Percentiles rank a stretch among this genome's conserved stretches.
Conservation (phyloP, 2,329 filamentous ascomycete species). For the Colletotrichum karsti region DNA sequence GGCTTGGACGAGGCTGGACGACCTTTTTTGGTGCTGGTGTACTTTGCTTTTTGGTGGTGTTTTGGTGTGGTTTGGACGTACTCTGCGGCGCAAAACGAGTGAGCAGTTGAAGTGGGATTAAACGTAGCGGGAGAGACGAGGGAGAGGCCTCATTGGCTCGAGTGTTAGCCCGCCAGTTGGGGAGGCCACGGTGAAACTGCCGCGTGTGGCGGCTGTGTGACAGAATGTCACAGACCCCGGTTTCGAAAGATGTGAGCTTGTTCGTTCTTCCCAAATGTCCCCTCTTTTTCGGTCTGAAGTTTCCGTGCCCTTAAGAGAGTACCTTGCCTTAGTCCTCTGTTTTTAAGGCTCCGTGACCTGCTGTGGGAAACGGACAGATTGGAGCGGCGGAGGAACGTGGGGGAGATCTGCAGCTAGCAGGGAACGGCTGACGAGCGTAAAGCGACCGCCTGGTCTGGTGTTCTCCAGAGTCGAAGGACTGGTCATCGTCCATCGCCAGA, state of each 20-base stretch:
- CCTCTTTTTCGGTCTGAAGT: background rate
- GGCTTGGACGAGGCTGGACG: conserved; percentile 12
- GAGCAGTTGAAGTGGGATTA: conserved; percentile 7
- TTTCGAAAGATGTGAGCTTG: conserved; percentile 16
- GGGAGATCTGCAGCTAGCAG: conserved; percentile 27
- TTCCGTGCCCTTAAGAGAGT: background rate
- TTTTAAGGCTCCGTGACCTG: background rate
- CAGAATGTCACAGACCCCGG: conserved; percentile 30
- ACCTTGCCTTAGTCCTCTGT: too few species aligned
- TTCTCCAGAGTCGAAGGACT: background rate
- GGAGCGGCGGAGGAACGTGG: background rate
- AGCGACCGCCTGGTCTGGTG: background rate
- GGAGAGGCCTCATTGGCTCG: background rate
- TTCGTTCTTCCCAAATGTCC: background rate
- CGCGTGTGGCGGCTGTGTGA: conserved; percentile 29
- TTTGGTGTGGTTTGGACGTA: background rate
- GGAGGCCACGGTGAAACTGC: conserved; percentile 27
- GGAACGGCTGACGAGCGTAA: background rate
- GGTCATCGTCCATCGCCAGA: background rate
- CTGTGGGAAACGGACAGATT: background rate
- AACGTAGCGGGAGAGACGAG: background rate
- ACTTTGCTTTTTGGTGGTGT: background rate
- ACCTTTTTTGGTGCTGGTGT: too few species aligned
- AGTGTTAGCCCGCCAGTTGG: background rate
- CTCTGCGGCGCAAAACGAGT: background rate